Conservation (phyloP, 2,329 filamentous ascomycete species). For the Diaporthe amygdali region DNA sequence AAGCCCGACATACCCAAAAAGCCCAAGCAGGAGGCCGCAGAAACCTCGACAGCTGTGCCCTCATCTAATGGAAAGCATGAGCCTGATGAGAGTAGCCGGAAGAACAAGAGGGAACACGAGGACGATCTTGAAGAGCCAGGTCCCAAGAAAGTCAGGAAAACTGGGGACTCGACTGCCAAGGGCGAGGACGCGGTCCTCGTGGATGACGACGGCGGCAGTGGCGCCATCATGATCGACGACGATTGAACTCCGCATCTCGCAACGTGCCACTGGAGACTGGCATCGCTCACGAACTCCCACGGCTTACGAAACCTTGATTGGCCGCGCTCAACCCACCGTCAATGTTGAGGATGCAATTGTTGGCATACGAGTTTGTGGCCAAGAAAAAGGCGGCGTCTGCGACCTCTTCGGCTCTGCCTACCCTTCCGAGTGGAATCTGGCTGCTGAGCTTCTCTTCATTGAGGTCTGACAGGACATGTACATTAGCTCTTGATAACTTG, state of each 20-base stretch:
- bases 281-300: not conserved
- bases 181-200: slow-evolving; percentile 54
- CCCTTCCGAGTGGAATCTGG: slow-evolving; percentile 68
- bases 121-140: slow-evolving; percentile 46
- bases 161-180: slow-evolving; percentile 34
- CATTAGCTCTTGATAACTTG: slow-evolving; percentile 19
- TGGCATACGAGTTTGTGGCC: slow-evolving; percentile 78
- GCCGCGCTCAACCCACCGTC: slow-evolving; percentile 81
- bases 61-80: slow-evolving; percentile 47
- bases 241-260: slow-evolving; percentile 45
- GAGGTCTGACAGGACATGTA: slow-evolving; percentile 33
- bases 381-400: slow-evolving; percentile 85
- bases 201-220: slow-evolving; percentile 54
- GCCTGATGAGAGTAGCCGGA: slow-evolving; percentile 41
- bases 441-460: slow-evolving; percentile 43
- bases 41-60: slow-evolving; percentile 44
- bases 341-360: slow-evolving; percentile 85
- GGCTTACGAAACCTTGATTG: slow-evolving; percentile 7
- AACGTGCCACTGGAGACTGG: not conserved
- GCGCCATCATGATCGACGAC: slow-evolving; percentile 72
- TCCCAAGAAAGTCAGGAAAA: slow-evolving; percentile 56
- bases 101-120: slow-evolving; percentile 52
- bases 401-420: slow-evolving; percentile 73
- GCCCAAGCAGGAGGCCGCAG: slow-evolving; percentile 49
- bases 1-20: slow-evolving; percentile 58